Evolutionary conservation across 192 early-diverging fungal genomes (phyloP).

Genomic region (Coemansia umbellata): DNA sequence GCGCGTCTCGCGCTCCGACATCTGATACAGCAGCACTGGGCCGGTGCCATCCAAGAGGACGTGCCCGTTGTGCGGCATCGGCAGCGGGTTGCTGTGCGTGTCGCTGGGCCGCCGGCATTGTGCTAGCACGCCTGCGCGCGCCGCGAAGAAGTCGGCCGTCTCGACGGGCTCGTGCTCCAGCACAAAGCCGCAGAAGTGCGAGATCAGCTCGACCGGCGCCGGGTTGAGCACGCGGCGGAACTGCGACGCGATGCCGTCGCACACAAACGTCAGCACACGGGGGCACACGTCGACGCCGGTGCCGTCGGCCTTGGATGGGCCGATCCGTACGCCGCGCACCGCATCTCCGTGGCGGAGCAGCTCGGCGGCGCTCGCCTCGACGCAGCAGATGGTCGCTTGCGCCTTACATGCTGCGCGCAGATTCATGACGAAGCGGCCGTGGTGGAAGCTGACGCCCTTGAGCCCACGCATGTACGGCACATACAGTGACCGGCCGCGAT

Average conservation of each 20-base stretch:
- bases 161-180: conserved; percentile 44
- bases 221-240: conserved; percentile 64
- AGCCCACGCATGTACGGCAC: conserved; percentile 67
- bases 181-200: conserved; percentile 48
- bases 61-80: conserved; percentile 84
- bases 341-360: conserved; percentile 46
- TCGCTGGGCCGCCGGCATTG: conserved; percentile 49
- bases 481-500: conserved; percentile 57
- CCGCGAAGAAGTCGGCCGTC: conserved; percentile 76
- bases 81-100: conserved; percentile 51
- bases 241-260: conserved; percentile 93
- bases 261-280: conserved; percentile 73
- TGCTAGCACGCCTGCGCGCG: not conserved
- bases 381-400: conserved; percentile 61
- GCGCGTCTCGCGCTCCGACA: conserved; percentile 81
- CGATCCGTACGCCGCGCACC: conserved; percentile 26
- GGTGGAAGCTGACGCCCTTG: conserved; percentile 84
- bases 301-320: conserved; percentile 5
- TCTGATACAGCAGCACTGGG: conserved; percentile 90
- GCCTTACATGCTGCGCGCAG: conserved; percentile 60
- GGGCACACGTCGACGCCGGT: conserved; percentile 24
- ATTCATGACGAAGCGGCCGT: conserved; percentile 89
- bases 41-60: conserved; percentile 83
- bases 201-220: conserved; percentile 18
- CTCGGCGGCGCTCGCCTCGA: conserved; percentile 73